Conservation (phyloP, 208 protist species). For the Wallacemonas sp. region DNA sequence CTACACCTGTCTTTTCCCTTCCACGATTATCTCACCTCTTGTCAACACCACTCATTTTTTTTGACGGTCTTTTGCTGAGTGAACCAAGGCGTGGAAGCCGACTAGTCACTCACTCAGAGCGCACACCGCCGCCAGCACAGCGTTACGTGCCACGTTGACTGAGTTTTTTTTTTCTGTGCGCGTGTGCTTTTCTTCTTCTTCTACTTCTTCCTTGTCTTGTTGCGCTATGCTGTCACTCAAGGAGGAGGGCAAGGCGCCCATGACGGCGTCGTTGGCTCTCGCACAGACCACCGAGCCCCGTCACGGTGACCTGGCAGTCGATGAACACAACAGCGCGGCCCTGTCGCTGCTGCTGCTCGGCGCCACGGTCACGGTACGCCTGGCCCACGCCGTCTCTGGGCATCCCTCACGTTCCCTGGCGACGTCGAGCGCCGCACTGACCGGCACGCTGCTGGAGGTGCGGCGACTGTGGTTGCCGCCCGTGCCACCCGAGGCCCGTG, state of each 20-base stretch:
- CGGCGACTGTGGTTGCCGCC: conserved; percentile 48
- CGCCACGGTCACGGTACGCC: conserved; percentile 28
- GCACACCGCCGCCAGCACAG: too few species aligned
- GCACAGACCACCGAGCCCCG: not conserved
- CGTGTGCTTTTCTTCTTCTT: conserved; percentile 11
- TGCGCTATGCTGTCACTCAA: not conserved
- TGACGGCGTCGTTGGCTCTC: not conserved
- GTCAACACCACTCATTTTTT: too few species aligned
- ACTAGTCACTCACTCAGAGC: too few species aligned
- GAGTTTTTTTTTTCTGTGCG: too few species aligned
- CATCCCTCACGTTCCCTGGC: too few species aligned
- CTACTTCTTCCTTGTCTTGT: conserved; percentile 13
- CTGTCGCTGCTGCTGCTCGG: conserved; percentile 20
- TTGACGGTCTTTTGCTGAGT: too few species aligned
- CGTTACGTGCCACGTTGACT: too few species aligned
- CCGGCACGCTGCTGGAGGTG: conserved; percentile 64
- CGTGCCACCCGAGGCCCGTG: not conserved
- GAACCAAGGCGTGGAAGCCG: too few species aligned
- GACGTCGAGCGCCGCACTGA: conserved; percentile 9
- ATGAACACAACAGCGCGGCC: not conserved
- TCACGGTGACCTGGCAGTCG: not conserved
- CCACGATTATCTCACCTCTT: too few species aligned
- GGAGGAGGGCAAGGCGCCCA: conserved; percentile 16
- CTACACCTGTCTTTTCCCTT: too few species aligned
- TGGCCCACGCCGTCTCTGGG: not conserved